phyloP scores from a whole-genome alignment of 345 rosid species.

The Geranium rotundifolium region DNA sequence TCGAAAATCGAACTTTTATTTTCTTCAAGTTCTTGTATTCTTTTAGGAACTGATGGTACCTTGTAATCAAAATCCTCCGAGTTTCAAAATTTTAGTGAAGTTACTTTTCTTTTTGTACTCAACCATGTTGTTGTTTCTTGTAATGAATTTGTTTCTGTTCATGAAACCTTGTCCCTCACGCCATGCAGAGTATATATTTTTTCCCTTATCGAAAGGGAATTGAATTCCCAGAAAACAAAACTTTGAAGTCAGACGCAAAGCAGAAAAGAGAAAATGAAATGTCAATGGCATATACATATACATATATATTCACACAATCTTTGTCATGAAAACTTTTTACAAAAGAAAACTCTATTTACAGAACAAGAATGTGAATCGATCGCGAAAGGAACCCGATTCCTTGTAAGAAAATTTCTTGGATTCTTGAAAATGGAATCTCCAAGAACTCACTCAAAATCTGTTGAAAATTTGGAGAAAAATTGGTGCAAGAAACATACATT shows the following conservation, averaged over 20 bases:
- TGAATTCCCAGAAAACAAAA: constrained; percentile 10
- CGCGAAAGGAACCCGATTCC: constrained; percentile 32
- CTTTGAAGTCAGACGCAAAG: no score
- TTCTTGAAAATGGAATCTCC: constrained; percentile 5
- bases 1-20: no score
- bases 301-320: not conserved
- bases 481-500: constrained; percentile 19
- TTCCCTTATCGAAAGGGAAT: constrained; percentile 10
- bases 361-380: constrained; percentile 24
- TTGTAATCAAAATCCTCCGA: constrained; percentile 9
- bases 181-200: not conserved
- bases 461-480: not conserved
- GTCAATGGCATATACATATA: constrained; percentile 1
- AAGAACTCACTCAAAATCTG: no score
- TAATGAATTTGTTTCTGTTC: constrained; percentile 2
- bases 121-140: constrained; percentile 12
- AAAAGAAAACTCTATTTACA: constrained; percentile 19
- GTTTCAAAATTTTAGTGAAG: constrained; percentile 8
- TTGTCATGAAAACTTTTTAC: not conserved
- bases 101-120: constrained; percentile 3
- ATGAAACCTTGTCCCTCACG: not conserved
- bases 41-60: constrained; percentile 2
- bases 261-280: not conserved
- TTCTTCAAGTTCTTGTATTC: no score
- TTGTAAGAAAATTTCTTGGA: constrained; percentile 1